Conservation (phyloP, 108 stramenopile species). For the Epipyxis sp. region DNA sequence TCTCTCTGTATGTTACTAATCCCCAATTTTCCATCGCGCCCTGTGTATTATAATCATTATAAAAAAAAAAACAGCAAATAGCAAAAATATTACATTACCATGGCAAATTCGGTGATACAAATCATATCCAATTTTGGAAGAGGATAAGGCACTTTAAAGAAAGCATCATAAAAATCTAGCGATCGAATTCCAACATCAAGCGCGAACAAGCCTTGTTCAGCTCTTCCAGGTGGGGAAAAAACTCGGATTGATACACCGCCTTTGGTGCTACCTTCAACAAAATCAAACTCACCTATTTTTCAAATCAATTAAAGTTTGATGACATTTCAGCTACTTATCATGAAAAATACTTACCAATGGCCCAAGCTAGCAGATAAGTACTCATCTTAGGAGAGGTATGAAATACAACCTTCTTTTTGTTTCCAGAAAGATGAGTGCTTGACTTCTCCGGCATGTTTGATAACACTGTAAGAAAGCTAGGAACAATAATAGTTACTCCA, state of each 20-base stretch:
- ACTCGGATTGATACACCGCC: constrained; percentile 75
- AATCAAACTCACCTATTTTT: constrained; percentile 84
- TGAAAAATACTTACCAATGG: too few species aligned
- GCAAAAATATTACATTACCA: too few species aligned
- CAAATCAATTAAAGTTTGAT: too few species aligned
- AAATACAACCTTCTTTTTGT: constrained; percentile 61
- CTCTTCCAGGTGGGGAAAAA: constrained; percentile 85
- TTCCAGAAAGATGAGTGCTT: constrained; percentile 40
- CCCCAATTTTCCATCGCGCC: constrained; percentile 99
- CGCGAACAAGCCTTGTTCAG: constrained; percentile 70
- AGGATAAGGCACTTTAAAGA: constrained; percentile 72
- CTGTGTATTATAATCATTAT: too few species aligned
- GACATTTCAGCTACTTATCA: too few species aligned
- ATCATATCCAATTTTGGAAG: constrained; percentile 93
- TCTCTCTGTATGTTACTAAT: constrained; percentile 66
- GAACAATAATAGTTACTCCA: constrained; percentile 69
- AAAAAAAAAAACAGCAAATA: constrained; percentile 11
- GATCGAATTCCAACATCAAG: constrained; percentile 70
- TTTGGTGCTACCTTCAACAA: constrained; percentile 59
- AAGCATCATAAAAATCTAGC: constrained; percentile 79
- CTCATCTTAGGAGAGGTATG: constrained; percentile 82
- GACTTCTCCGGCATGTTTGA: constrained; percentile 90
- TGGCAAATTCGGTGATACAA: constrained; percentile 81
- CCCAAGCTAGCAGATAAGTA: constrained; percentile 85
- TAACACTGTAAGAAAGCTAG: constrained; percentile 72